Base-by-base conservation (phyloP, 1,139 yeast genomes). In the Lodderomyces metapsilosis region DNA sequence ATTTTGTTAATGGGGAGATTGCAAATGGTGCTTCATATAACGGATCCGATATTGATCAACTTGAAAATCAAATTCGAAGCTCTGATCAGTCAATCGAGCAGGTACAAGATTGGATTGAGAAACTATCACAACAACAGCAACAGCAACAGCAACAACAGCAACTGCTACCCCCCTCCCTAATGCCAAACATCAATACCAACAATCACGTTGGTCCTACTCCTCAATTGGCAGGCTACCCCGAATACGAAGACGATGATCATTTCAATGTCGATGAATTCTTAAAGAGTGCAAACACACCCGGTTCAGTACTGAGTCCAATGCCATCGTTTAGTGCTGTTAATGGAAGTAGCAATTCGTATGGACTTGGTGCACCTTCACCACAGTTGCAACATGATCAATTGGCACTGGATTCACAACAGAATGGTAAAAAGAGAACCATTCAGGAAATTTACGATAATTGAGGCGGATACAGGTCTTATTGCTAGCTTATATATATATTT, bases 71-170 rank as follows among this genome's bases (percentile, higher is more conserved):
- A 44, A 61, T 78, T 8, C 59, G 60, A 43, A 71, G 66, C 51
- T 82, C 78, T 48, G 82, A 80, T 9, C 76, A 73, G 46, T 72
- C 81, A 3, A 69, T 79, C 41, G 78, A 70, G 55, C 82, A 78
- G 52, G 80, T 77, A 1, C 80, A 77, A 52, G 83, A 79, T 49
- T 77, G 82, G 82, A 68, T 78, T 37, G 77, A 66, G 43, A 74
- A 66, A 42, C 56, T 74, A 38, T 68, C 73, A 1, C 57, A 53
- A 36, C 71, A 67, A 41, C 74, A 66, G 39, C 63, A 65, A 37
- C 65, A 61, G 28, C 62, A 62, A 30, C 67, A 62, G 38, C 61
- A 57, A 40, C 62, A 59, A 37, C 54, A 56, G 34, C 30, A 25
- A 39, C 37, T 44, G 22, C 49, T 40, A 27, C 46, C 24, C 9